Conservation (phyloP, 225 moss, liverwort and hornwort genomes). For the Pleurozium schreberi region DNA sequence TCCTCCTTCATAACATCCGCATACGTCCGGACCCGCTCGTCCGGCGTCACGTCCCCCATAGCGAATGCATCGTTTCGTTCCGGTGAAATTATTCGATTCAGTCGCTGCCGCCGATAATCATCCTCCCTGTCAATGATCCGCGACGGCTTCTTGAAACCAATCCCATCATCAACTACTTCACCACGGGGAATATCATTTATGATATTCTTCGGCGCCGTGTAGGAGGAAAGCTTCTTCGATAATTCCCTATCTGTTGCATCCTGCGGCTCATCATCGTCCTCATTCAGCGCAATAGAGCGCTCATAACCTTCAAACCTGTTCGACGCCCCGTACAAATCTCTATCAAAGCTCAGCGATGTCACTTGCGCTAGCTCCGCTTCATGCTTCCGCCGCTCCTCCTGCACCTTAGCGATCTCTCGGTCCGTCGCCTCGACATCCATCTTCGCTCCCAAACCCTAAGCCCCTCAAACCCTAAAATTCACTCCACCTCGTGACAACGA, state of each 20-base stretch:
- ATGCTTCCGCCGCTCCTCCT: conserved; percentile 87
- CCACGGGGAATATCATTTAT: conserved; percentile 72
- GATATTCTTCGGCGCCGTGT: conserved; percentile 76
- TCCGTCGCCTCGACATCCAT: conserved; percentile 65
- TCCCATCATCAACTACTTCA: conserved; percentile 60
- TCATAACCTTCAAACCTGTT: conserved; percentile 96
- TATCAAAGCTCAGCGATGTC: conserved; percentile 76
- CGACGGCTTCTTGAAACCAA: conserved; percentile 92
- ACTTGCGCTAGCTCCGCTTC: conserved; percentile 78
- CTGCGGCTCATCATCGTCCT: conserved; percentile 76
- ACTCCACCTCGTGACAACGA: neutral
- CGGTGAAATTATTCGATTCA: conserved; percentile 84
- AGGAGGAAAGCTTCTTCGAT: conserved; percentile 67
- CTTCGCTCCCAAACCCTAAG: conserved; percentile 12
- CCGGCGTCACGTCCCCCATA: conserved; percentile 92
- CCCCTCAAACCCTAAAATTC: conserved; percentile 3
- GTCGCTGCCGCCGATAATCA: conserved; percentile 77
- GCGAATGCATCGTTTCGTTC: conserved; percentile 94
- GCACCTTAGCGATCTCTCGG: conserved; percentile 73
- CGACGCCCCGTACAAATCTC: conserved; percentile 75
- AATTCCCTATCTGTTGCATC: conserved; percentile 70
- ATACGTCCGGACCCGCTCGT: conserved; percentile 72
- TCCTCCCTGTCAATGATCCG: conserved; percentile 95
- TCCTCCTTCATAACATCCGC: conserved; percentile 96
- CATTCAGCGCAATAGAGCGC: conserved; percentile 80